Evolutionary conservation across 202 grass and related monocot species (phyloP).

Genomic region (Hordeum pubiflorum): DNA sequence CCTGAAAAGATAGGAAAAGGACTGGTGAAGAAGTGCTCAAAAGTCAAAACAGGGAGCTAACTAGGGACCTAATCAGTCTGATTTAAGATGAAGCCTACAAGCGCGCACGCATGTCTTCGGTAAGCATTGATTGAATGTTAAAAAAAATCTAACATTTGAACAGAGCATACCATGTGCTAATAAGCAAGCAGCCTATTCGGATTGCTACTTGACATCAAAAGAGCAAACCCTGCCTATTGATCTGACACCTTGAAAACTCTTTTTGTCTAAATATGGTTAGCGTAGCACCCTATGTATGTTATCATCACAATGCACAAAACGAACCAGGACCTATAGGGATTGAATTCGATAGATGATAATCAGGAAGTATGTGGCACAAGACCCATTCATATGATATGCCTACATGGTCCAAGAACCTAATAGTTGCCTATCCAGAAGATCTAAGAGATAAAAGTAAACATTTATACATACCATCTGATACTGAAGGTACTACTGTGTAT

Average conservation of each 20-base stretch:
- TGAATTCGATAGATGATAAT: not conserved
- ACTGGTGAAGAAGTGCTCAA: not conserved
- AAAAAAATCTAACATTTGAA: not conserved
- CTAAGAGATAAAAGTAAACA: not conserved
- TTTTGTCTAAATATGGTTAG: not conserved
- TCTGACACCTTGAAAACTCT: not conserved
- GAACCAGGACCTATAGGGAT: not conserved
- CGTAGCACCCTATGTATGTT: not conserved
- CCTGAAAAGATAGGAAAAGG: slow-evolving; percentile 32
- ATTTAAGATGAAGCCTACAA: not conserved
- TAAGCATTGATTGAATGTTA: not conserved
- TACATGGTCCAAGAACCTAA: not conserved
- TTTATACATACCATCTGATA: slow-evolving; percentile 37
- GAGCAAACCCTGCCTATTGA: not conserved
- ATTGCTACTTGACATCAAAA: not conserved
- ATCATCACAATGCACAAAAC: not conserved
- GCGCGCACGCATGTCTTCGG: not conserved
- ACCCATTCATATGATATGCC: not conserved
- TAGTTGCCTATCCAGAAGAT: slow-evolving; percentile 4
- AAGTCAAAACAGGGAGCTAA: not conserved
- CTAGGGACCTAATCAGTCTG: not conserved
- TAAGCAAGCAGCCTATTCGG: not conserved
- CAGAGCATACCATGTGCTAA: not conserved
- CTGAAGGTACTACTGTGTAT: slow-evolving; percentile 59
- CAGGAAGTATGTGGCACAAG: not conserved